Evolutionary conservation across 1,284 basidiomycete species (phyloP).

Genomic region (Cryptococcus neoformans): DNA sequence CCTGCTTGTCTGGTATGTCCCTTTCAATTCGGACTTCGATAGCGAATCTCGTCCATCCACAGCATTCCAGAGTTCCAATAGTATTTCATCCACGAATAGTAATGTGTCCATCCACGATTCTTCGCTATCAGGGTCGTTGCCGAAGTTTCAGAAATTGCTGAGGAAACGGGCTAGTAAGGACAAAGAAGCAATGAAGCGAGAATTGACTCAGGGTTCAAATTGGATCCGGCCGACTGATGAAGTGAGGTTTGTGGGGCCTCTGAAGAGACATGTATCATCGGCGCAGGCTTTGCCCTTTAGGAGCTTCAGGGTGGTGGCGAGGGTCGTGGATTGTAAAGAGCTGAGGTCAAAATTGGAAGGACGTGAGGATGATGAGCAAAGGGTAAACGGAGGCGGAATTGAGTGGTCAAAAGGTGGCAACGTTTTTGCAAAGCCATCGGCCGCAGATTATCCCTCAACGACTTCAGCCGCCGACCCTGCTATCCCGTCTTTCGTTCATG

Average conservation of each 20-base stretch:
- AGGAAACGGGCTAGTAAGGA: slow-evolving; percentile 35
- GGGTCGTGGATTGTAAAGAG: slow-evolving; percentile 41
- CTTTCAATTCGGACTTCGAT: slow-evolving; percentile 35
- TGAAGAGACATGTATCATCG: background rate
- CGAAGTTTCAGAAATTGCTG: slow-evolving; percentile 41
- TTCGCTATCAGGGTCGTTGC: slow-evolving; percentile 17
- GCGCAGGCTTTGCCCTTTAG: slow-evolving; percentile 42
- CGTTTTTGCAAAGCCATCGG: background rate
- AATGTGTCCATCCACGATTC: background rate
- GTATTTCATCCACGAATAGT: slow-evolving; percentile 3
- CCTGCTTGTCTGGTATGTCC: slow-evolving; percentile 47
- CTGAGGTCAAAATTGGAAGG: slow-evolving; percentile 22
- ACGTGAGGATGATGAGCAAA: background rate
- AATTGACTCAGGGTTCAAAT: background rate
- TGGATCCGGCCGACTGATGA: background rate
- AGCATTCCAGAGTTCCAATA: background rate
- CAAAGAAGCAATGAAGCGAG: slow-evolving; percentile 18
- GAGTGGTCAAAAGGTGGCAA: slow-evolving; percentile 9
- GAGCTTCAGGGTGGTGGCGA: slow-evolving; percentile 45
- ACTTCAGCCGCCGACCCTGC: background rate
- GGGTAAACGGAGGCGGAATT: background rate
- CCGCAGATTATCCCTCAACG: background rate
- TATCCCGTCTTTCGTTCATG: slow-evolving; percentile 3
- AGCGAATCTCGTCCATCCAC: slow-evolving; percentile 10
- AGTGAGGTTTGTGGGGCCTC: background rate